phyloP scores from a whole-genome alignment of 2,329 filamentous ascomycete genomes.

The Ustulina deusta region DNA sequence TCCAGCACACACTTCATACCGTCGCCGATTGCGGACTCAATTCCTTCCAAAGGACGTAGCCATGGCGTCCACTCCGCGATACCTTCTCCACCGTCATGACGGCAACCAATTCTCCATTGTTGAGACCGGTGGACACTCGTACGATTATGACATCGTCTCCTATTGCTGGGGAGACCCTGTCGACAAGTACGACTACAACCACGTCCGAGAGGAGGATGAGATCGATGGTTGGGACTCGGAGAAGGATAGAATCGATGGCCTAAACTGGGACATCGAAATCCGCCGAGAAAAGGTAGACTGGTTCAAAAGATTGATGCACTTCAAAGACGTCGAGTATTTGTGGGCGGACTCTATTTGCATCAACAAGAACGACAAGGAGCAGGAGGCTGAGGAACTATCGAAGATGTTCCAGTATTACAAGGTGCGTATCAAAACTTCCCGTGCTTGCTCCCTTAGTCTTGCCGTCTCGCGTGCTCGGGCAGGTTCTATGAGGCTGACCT shows the following conservation, averaged over 20 bases:
- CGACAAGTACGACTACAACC: not conserved
- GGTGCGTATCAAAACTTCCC: not conserved
- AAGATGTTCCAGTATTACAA: conserved; percentile 39
- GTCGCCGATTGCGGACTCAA: not conserved
- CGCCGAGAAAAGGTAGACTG: conserved; percentile 21
- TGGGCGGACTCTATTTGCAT: conserved; percentile 40
- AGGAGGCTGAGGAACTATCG: conserved; percentile 33
- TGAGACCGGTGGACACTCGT: conserved; percentile 10
- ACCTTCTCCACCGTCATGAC: conserved; percentile 25
- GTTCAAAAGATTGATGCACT: conserved; percentile 33
- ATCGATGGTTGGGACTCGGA: not conserved
- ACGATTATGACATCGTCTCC: conserved; percentile 35
- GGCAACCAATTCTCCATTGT: conserved; percentile 31
- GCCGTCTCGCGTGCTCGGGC: not conserved
- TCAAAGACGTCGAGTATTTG: conserved; percentile 27
- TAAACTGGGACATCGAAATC: conserved; percentile 29
- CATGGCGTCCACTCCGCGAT: conserved; percentile 26
- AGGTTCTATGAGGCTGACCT: not conserved
- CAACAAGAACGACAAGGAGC: conserved; percentile 26
- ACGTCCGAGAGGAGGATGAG: not conserved
- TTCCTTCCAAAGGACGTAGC: not conserved
- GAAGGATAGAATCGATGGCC: conserved; percentile 9
- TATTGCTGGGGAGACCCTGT: conserved; percentile 30
- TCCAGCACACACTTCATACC: not conserved
- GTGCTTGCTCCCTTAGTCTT: not conserved